These are phyloP conservation scores for Tarenaya hassleriana DNA, from an alignment of 345 rosid species.

Conservation along the genomic window DNA sequence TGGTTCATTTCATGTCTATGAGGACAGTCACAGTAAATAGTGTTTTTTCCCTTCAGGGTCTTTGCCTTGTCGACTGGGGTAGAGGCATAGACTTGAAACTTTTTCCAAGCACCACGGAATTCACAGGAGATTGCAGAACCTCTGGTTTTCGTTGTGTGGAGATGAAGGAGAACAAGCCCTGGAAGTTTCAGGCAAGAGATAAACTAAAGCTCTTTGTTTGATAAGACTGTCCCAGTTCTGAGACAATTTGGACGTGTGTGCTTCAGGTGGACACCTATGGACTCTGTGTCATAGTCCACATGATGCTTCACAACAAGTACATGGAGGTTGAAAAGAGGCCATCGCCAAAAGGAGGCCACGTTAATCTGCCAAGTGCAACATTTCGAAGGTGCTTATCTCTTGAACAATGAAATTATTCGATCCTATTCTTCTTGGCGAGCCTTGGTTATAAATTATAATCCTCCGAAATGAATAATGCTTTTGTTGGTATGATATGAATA, in stretches of 20 bases:
- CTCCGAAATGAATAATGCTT: not conserved
- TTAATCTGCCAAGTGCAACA: conserved; percentile 54
- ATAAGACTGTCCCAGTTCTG: conserved; percentile 4
- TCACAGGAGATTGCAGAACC: conserved; percentile 74
- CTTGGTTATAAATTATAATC: not conserved
- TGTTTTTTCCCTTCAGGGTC: conserved; percentile 50
- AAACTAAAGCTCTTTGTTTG: conserved; percentile 11
- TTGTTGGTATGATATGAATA: not conserved
- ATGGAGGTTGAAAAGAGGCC: conserved; percentile 59
- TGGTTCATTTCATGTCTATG: conserved; percentile 14
- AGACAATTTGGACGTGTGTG: conserved; percentile 13
- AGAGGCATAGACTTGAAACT: conserved; percentile 81
- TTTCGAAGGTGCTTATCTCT: conserved; percentile 50
- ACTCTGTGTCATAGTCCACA: conserved; percentile 69
- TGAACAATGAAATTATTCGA: not conserved
- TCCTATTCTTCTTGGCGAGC: not conserved
- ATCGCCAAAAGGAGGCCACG: conserved; percentile 37
- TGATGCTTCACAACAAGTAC: conserved; percentile 79
- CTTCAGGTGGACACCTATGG: conserved; percentile 78
- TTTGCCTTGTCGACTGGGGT: conserved; percentile 96
- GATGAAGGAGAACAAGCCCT: conserved; percentile 84
- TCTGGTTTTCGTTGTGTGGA: conserved; percentile 87
- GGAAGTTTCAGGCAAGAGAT: conserved; percentile 79
- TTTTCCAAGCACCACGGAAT: conserved; percentile 53
- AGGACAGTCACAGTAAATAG: conserved; percentile 5